phyloP scores from a whole-genome alignment of 176 grass and related monocot species.

The Carex myosuroides region DNA sequence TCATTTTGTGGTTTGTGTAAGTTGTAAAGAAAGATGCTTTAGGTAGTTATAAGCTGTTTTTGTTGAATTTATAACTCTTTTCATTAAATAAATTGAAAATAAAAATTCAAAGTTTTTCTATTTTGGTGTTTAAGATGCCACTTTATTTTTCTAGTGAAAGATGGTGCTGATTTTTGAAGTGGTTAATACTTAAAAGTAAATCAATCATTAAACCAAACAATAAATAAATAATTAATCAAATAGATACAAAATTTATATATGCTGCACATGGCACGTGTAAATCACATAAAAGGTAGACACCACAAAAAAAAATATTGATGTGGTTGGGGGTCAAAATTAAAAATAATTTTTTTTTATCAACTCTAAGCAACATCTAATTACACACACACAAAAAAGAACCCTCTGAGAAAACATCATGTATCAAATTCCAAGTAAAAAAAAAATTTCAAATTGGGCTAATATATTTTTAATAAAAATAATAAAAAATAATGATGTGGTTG shows the following conservation, averaged over 20 bases:
- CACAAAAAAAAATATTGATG: neutral
- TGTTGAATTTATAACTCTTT: neutral
- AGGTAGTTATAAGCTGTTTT: neutral
- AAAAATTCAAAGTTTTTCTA: neutral
- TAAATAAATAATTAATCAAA: neutral
- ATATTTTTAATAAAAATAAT: too few species aligned
- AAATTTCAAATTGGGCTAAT: too few species aligned
- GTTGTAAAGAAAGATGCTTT: neutral
- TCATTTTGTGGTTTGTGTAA: neutral
- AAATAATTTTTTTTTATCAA: neutral
- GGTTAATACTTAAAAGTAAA: neutral
- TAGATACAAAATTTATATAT: neutral
- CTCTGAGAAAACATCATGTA: too few species aligned
- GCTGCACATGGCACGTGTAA: neutral
- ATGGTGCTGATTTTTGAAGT: neutral
- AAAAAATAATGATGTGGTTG: too few species aligned
- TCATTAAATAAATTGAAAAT: neutral
- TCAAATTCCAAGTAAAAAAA: too few species aligned
- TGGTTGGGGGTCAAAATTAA: neutral
- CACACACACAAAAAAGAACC: neutral
- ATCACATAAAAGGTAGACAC: neutral
- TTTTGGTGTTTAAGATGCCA: neutral
- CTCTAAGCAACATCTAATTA: neutral
- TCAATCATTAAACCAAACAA: neutral
- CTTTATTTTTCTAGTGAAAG: neutral